phyloP scores from a whole-genome alignment of 1,139 yeast species.

The Pichia sp. region DNA sequence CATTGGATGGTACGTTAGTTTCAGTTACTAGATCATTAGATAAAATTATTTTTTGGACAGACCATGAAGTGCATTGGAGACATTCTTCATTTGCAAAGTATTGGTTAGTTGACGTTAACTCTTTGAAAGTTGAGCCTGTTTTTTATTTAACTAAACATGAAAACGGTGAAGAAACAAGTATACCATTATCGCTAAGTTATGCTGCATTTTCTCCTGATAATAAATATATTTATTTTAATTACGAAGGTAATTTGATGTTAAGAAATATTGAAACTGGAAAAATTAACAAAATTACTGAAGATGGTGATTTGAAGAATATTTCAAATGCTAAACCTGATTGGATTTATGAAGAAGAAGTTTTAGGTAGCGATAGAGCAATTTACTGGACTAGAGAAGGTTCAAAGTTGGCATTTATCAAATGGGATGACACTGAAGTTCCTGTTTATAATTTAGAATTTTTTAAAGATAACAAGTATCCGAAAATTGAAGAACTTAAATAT shows the following conservation, averaged over 20 bases:
- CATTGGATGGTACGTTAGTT: constrained; percentile 23
- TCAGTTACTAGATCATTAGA: constrained; percentile 34
- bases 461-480: constrained; percentile 51
- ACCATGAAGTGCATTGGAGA: constrained; percentile 57
- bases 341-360: constrained; percentile 94
- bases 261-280: constrained; percentile 24
- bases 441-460: constrained; percentile 60
- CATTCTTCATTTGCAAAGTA: constrained; percentile 65
- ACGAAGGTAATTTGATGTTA: constrained; percentile 55
- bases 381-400: constrained; percentile 88
- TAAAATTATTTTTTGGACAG: constrained; percentile 45
- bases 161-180: constrained; percentile 20
- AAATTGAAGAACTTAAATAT: constrained; percentile 53
- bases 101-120: constrained; percentile 52
- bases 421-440: constrained; percentile 68
- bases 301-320: constrained; percentile 53
- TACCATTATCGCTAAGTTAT: constrained; percentile 33
- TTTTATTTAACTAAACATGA: constrained; percentile 22
- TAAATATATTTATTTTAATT: constrained; percentile 58
- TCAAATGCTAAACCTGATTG: constrained; percentile 90
- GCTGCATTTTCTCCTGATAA: constrained; percentile 77
- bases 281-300: constrained; percentile 50
- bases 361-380: constrained; percentile 53
- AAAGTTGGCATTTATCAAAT: constrained; percentile 53
- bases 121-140: constrained; percentile 37